Percentiles rank a stretch among this genome's conserved stretches.
Evolutionary conservation across 2,329 filamentous ascomycete genomes (phyloP).

Genomic region (Penicillium crustosum): DNA sequence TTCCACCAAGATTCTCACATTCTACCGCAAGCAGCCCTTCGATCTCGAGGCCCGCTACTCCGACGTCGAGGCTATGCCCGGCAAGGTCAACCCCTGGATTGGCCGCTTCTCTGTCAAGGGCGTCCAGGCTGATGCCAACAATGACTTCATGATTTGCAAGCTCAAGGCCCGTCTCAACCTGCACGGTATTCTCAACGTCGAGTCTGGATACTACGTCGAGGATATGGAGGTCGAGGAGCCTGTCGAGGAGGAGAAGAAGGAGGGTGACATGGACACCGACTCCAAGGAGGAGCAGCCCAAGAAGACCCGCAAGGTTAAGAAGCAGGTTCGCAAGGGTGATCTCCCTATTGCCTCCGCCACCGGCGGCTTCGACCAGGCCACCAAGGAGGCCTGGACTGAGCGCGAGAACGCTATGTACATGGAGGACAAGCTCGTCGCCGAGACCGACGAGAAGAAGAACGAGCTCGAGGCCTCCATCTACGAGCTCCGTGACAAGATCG

Average conservation of each 20-base stretch:
- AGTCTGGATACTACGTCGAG: slow-evolving; percentile 97
- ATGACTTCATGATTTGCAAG: slow-evolving; percentile 99
- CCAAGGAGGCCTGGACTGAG: slow-evolving; percentile 70
- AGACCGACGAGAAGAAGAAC: slow-evolving; percentile 99
- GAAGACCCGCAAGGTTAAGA: slow-evolving; percentile 96
- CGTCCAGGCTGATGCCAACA: slow-evolving; percentile 87
- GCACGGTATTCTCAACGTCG: slow-evolving; percentile 92
- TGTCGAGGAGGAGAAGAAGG: slow-evolving; percentile 69
- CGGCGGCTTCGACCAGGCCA: slow-evolving; percentile 68
- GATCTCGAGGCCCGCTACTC: slow-evolving; percentile 94
- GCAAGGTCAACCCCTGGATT: slow-evolving; percentile 91
- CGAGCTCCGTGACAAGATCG: slow-evolving; percentile 91
- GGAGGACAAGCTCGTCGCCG: slow-evolving; percentile 97
- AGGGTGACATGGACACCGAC: slow-evolving; percentile 79
- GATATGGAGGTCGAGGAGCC: slow-evolving; percentile 97
- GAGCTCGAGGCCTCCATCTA: slow-evolving; percentile 98
- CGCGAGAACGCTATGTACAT: slow-evolving; percentile 89
- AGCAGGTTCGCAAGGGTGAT: slow-evolving; percentile 97
- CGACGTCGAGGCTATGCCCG: slow-evolving; percentile 80
- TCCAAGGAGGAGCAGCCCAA: slow-evolving; percentile 66
- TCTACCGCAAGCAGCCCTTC: slow-evolving; percentile 97
- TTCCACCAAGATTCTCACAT: slow-evolving; percentile 98
- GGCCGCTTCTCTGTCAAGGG: slow-evolving; percentile 97
- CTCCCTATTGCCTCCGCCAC: slow-evolving; percentile 83
- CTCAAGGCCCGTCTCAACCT: slow-evolving; percentile 96